A percentile compares a stretch with the other conserved stretches of the same genome.
These are phyloP conservation scores for Hebeloma cylindrosporum DNA, from an alignment of 768 basidiomycete species.

Conservation along the genomic window DNA sequence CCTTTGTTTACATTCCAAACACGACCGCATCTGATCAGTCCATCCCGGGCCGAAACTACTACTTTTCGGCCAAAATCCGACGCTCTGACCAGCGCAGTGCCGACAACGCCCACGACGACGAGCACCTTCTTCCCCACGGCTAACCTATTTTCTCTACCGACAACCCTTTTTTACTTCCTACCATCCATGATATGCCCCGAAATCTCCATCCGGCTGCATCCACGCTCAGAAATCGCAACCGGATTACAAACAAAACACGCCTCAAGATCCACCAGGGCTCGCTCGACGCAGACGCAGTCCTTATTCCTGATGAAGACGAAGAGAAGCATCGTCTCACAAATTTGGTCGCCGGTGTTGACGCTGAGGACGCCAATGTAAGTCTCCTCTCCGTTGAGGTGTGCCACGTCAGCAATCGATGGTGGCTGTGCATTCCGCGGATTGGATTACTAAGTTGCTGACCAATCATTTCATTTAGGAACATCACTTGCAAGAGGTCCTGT, in stretches of 20 bases:
- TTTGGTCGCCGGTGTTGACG: conserved; percentile 83
- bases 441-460: no score
- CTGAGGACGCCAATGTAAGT: conserved; percentile 93
- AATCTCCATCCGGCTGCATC: conserved; percentile 75
- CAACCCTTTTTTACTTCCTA: conserved; percentile 31
- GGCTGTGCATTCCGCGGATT: conserved; percentile 53
- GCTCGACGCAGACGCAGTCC: conserved; percentile 76
- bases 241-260: conserved; percentile 90
- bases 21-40: no score
- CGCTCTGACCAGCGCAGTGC: conserved; percentile 50
- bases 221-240: conserved; percentile 82
- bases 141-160: conserved; percentile 37
- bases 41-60: no score
- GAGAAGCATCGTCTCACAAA: conserved; percentile 76
- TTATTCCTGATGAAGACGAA: conserved; percentile 86
- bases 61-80: conserved; percentile 66
- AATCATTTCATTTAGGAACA: conserved; percentile 50
- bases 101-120: conserved; percentile 57
- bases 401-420: conserved; percentile 44
- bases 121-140: conserved; percentile 32
- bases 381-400: conserved; percentile 30
- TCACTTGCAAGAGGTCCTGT: conserved; percentile 51
- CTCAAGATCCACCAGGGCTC: conserved; percentile 81
- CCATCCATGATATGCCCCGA: conserved; percentile 83
- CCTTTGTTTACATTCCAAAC: no score